Percentiles rank a stretch among this genome's conserved stretches.
These are phyloP conservation scores for Fusarium chaquense DNA, from an alignment of 2,329 filamentous ascomycete genomes.

Conservation along the genomic window DNA sequence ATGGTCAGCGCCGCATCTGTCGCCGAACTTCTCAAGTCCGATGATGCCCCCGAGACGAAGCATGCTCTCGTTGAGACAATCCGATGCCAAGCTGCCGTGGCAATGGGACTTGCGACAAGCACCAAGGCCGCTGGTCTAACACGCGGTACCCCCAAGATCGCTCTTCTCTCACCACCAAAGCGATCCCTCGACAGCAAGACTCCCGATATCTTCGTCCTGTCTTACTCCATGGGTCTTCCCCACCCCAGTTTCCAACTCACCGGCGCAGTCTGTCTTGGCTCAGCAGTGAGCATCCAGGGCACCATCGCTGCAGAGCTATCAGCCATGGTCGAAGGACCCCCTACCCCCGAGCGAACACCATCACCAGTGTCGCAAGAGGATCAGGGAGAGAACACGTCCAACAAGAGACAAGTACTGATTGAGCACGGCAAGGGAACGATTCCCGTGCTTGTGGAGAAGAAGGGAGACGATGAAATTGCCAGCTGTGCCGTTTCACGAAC, in stretches of 20 bases:
- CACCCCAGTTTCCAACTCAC: constrained; percentile 67
- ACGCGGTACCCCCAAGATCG: constrained; percentile 66
- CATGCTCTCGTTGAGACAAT: constrained; percentile 61
- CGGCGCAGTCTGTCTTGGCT: constrained; percentile 61
- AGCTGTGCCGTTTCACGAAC: constrained; percentile 50
- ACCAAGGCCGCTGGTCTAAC: constrained; percentile 51
- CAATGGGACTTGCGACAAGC: constrained; percentile 66
- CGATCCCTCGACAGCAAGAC: background rate
- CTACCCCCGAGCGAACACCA: constrained; percentile 28
- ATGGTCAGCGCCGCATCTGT: constrained; percentile 59
- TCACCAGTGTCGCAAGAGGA: constrained; percentile 27
- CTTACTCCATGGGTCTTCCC: constrained; percentile 63
- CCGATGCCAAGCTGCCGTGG: constrained; percentile 64
- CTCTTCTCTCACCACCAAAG: constrained; percentile 57
- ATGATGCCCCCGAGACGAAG: constrained; percentile 2
- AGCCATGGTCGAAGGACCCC: constrained; percentile 2
- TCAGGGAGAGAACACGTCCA: background rate
- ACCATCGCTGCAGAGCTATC: constrained; percentile 53
- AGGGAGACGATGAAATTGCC: constrained; percentile 32
- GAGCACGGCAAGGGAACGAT: constrained; percentile 50
- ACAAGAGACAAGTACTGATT: constrained; percentile 31
- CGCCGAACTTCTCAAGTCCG: constrained; percentile 37
- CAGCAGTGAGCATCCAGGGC: constrained; percentile 57
- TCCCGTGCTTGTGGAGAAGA: constrained; percentile 25
- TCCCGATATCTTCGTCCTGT: constrained; percentile 58